These are phyloP conservation scores for Lodderomyces elongisporus DNA, from an alignment of 1,139 yeast species.

Conservation along the genomic window DNA sequence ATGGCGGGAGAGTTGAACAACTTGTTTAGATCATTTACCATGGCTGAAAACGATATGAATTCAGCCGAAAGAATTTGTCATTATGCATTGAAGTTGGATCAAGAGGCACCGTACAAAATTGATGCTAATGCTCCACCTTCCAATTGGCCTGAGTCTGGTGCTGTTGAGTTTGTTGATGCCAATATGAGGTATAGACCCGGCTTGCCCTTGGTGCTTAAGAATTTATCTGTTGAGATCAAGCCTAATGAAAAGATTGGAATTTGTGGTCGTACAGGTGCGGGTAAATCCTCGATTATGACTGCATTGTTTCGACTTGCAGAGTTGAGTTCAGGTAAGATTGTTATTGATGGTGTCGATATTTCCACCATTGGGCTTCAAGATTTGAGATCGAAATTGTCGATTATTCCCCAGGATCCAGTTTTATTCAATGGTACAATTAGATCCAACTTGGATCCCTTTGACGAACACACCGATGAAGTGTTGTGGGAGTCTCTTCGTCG, in stretches of 20 bases:
- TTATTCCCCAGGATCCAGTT: constrained; percentile 45
- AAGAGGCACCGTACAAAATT: constrained; percentile 39
- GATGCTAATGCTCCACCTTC: constrained; percentile 46
- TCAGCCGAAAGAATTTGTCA: constrained; percentile 77
- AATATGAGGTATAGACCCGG: constrained; percentile 69
- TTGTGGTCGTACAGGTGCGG: constrained; percentile 81
- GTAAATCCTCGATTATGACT: constrained; percentile 65
- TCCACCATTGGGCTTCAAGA: constrained; percentile 31
- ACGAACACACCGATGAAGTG: constrained; percentile 29
- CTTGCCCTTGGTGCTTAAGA: constrained; percentile 66
- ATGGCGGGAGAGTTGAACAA: constrained; percentile 46
- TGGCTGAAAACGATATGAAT: constrained; percentile 77
- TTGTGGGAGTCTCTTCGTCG: constrained; percentile 44
- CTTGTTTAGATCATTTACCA: constrained; percentile 53
- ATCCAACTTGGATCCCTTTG: constrained; percentile 41
- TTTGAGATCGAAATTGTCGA: constrained; percentile 32
- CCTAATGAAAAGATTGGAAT: constrained; percentile 65
- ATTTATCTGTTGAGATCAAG: constrained; percentile 40
- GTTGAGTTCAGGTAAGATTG: constrained; percentile 45
- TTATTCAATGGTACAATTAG: constrained; percentile 38
- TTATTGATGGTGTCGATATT: constrained; percentile 59
- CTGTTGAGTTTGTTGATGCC: constrained; percentile 52
- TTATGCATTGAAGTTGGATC: constrained; percentile 50
- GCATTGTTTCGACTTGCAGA: constrained; percentile 62
- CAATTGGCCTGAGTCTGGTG: constrained; percentile 44